Conservation (phyloP, 192 early-diverging fungal genomes). For the Backusella circina region DNA sequence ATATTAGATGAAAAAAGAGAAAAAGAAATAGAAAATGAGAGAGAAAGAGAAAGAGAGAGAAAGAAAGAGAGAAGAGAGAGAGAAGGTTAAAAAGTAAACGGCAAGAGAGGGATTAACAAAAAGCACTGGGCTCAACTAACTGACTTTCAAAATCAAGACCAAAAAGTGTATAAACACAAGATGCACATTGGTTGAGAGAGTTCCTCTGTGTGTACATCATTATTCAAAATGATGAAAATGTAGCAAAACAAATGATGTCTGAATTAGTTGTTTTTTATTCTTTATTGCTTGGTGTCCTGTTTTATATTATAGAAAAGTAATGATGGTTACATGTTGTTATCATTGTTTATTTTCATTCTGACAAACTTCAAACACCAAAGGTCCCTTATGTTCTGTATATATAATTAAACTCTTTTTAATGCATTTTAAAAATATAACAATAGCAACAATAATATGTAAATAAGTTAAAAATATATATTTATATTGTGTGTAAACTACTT, state of each 20-base stretch:
- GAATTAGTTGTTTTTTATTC: not conserved
- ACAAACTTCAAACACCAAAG: conserved; percentile 4
- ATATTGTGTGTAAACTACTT: not conserved
- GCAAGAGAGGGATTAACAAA: not conserved
- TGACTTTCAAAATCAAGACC: not conserved
- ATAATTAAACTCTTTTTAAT: not conserved
- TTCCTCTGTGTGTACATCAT: not conserved
- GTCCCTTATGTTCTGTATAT: not conserved
- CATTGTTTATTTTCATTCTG: not conserved
- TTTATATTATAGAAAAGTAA: not conserved
- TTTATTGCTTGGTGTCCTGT: not conserved
- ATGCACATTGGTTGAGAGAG: not conserved
- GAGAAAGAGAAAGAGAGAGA: not conserved
- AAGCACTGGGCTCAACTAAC: not conserved
- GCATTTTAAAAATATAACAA: not conserved
- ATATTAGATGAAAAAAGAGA: not conserved
- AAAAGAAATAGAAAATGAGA: not conserved
- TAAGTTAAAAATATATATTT: not conserved
- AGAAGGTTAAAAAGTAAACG: not conserved
- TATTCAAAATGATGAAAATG: not conserved
- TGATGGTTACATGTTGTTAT: not conserved
- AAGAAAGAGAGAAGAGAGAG: not conserved
- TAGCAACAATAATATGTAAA: not conserved
- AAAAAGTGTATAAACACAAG: not conserved
- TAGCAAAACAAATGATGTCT: not conserved